Evolutionary conservation across 2,329 filamentous ascomycete genomes (phyloP).

Genomic region (Pseudocercospora crystallina): DNA sequence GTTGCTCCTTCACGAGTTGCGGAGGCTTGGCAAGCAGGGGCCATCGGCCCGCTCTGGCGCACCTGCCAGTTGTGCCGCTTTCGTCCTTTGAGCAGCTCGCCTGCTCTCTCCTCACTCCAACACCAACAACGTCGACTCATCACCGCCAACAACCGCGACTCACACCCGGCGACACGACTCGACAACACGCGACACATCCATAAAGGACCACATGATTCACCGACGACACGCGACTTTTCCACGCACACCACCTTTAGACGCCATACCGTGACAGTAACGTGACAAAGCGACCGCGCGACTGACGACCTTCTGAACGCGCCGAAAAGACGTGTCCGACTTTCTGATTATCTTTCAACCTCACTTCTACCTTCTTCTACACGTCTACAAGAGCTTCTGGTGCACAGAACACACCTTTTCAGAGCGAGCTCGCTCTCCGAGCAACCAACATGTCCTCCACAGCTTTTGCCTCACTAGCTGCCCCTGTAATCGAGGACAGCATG

Average conservation of each 20-base stretch:
- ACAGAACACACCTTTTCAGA: no score
- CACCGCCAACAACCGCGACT: not conserved
- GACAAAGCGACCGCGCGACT: constrained; percentile 5
- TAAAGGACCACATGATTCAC: not conserved
- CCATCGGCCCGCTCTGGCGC: not conserved
- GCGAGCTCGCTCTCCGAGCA: no score
- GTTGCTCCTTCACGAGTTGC: no score
- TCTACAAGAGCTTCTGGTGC: no score
- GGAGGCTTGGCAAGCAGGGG: not conserved
- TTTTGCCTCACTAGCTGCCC: constrained; percentile 27
- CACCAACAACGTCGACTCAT: not conserved
- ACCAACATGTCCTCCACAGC: constrained; percentile 22
- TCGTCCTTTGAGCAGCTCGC: not conserved
- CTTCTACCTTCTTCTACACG: no score
- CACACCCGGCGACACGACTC: not conserved
- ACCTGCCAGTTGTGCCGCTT: constrained; percentile 1
- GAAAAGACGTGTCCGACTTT: not conserved
- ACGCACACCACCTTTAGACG: not conserved
- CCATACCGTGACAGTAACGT: constrained; percentile 1
- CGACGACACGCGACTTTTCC: not conserved
- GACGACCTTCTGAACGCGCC: not conserved
- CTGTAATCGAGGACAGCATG: constrained; percentile 51
- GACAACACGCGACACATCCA: not conserved
- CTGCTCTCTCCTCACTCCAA: not conserved
- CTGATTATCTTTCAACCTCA: not conserved